These are phyloP conservation scores for Populus ilicifolia DNA, from an alignment of 345 rosid genomes.

Conservation along the genomic window DNA sequence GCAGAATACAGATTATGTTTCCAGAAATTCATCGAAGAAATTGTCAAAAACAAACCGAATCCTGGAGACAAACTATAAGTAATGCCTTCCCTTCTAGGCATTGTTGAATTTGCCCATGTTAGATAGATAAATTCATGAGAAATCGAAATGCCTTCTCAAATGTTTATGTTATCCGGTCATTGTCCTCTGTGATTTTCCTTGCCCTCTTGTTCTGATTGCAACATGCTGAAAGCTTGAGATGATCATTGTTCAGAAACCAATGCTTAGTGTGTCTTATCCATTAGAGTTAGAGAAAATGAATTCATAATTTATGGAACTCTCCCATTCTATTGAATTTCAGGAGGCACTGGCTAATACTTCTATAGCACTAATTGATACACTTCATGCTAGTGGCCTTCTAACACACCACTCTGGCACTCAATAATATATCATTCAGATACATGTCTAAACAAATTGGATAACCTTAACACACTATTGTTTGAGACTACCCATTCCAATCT, in stretches of 20 bases:
- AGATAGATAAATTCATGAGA: neutral
- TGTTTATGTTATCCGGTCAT: neutral
- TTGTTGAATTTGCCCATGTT: neutral
- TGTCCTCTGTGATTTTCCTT: neutral
- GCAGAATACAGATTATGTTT: neutral
- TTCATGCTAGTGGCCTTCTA: neutral
- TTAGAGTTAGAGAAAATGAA: neutral
- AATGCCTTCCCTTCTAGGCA: neutral
- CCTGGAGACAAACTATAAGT: neutral
- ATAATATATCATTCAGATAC: neutral
- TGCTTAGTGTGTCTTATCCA: neutral
- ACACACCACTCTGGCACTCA: neutral
- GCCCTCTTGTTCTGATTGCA: neutral
- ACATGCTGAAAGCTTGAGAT: neutral
- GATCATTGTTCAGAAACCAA: neutral
- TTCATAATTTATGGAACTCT: neutral
- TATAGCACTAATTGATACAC: neutral
- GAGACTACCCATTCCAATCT: conserved; percentile 18
- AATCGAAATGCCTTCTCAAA: too few species aligned
- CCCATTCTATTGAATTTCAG: neutral
- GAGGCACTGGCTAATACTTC: neutral
- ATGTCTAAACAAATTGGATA: neutral
- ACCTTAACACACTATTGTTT: conserved; percentile 2
- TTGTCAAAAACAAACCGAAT: neutral
- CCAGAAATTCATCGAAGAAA: neutral